Base-by-base conservation (phyloP, 169 alveolate genomes). In the Plasmodium reichenowi region DNA sequence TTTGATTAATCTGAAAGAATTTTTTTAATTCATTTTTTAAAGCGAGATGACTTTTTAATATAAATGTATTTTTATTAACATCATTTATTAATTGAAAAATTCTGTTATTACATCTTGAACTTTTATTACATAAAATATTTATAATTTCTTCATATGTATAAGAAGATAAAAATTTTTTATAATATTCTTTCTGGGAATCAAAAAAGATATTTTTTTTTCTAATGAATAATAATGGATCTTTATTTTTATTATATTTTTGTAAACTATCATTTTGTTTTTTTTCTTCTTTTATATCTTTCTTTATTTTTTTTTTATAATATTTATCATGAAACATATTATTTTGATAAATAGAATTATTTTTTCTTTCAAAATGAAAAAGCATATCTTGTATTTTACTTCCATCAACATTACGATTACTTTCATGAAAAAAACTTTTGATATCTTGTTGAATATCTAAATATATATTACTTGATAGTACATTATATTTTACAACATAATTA, bases 81-180 rank as follows among this genome's bases (percentile, higher is more conserved):
- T 24, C 66, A 43, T 78, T 58, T 13, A 64, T 15, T 17, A 76
- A 64, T 29, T 78, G 50, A 45, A 78, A 22, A 10, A 78, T 78
- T 32, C 48, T 67, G 3, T 9, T 5, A 29, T 48, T 78, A 59
- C 89, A 78, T 3, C 15, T 3, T 22, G n/a, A 8, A 38, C 12
- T 66, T 20, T 43, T 45, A 54, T 45, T 66, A 20, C 89, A 78
- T 47, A 78, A 20, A n/a, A 78, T 78, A 15, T 58, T 52, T 15
- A 78, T 29, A 24, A 78, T 78, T 66, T 78, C 89, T 48, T 64
- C 89, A 47, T 78, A 78, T 17, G 89, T 67, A 58, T 78, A 78
- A 12, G 52, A 52, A 7, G 89, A 78, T 48, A 78, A 24, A 24
- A 78, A 78, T 22, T 78, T 63, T 32, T 78, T 78, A 56, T 78